Percentiles rank a stretch among this genome's conserved stretches.
These are phyloP conservation scores for Sugiyamaella smithiae DNA, from an alignment of 805 yeast genomes.

Conservation along the genomic window DNA sequence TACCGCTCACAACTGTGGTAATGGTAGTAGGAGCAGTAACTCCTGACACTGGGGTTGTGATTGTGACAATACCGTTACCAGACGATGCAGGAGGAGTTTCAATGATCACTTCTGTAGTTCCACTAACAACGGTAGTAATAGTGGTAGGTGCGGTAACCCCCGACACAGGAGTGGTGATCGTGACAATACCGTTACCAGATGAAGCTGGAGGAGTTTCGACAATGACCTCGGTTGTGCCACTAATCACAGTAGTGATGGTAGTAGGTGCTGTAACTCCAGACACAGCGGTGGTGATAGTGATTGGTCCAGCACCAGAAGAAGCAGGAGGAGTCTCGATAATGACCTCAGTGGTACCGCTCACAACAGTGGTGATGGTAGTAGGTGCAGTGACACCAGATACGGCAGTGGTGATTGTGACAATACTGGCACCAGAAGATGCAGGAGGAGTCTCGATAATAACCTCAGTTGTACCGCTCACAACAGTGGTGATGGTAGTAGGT, in stretches of 20 bases:
- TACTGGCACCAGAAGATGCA: neutral
- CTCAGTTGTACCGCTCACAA: neutral
- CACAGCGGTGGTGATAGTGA: slow-evolving; percentile 8
- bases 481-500: neutral
- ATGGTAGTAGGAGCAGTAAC: slow-evolving; percentile 4
- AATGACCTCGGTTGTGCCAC: slow-evolving; percentile 6
- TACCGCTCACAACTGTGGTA: slow-evolving; percentile 6
- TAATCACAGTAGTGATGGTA: slow-evolving; percentile 3
- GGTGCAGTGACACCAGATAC: slow-evolving; percentile 7
- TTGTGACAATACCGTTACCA: slow-evolving; percentile 1
- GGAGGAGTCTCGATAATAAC: slow-evolving; percentile 3
- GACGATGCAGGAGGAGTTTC: slow-evolving; percentile 9
- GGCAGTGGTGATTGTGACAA: slow-evolving; percentile 8
- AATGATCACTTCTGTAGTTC: slow-evolving; percentile 1
- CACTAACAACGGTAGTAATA: slow-evolving; percentile 8
- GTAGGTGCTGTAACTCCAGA: slow-evolving; percentile 6
- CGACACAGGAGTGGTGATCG: slow-evolving; percentile 3
- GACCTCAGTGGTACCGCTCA: slow-evolving; percentile 2
- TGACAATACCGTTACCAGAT: neutral
- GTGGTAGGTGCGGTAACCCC: slow-evolving; percentile 10
- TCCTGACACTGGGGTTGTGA: slow-evolving; percentile 4
- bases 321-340: slow-evolving; percentile 6
- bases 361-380: slow-evolving; percentile 7
- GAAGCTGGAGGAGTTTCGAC: slow-evolving; percentile 8
- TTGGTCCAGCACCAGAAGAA: neutral